A percentile compares a stretch with the other conserved stretches of the same genome.
These are phyloP conservation scores for Linaria vulgaris DNA, from an alignment of 257 asterid genomes.

Conservation along the genomic window DNA sequence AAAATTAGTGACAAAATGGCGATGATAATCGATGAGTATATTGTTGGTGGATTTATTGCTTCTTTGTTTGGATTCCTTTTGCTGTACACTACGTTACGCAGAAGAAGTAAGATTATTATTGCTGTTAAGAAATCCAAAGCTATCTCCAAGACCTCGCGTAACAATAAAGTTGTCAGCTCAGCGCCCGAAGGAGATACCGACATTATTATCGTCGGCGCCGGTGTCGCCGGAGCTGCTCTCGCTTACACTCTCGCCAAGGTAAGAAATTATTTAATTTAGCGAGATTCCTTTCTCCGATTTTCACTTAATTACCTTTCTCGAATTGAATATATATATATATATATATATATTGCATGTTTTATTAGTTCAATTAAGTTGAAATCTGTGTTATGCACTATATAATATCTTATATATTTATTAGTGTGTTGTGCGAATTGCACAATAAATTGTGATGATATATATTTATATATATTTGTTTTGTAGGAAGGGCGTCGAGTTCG, in stretches of 20 bases:
- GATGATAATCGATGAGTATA: slow-evolving; percentile 49
- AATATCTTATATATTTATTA: no score
- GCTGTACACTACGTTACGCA: slow-evolving; percentile 40
- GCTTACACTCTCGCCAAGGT: slow-evolving; percentile 79
- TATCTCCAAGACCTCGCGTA: no score
- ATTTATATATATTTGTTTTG: background rate
- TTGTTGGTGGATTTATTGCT: slow-evolving; percentile 50
- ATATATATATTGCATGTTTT: background rate
- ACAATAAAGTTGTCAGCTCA: no score
- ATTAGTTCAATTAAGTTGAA: no score
- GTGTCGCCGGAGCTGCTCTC: slow-evolving; percentile 76
- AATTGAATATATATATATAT: no score
- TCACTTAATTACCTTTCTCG: background rate
- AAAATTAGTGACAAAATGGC: no score
- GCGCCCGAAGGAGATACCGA: slow-evolving; percentile 40
- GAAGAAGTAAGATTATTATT: no score
- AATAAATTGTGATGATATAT: no score
- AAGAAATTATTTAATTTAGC: background rate
- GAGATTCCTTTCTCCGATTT: background rate
- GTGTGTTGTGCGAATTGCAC: no score
- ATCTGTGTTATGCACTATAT: no score
- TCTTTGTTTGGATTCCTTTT: slow-evolving; percentile 44
- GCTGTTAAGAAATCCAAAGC: slow-evolving; percentile 28
- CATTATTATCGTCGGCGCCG: slow-evolving; percentile 70
- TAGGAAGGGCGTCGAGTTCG: slow-evolving; percentile 77